Base-by-base conservation (phyloP, 169 alveolate species). In the Cryptosporidium muris region DNA sequence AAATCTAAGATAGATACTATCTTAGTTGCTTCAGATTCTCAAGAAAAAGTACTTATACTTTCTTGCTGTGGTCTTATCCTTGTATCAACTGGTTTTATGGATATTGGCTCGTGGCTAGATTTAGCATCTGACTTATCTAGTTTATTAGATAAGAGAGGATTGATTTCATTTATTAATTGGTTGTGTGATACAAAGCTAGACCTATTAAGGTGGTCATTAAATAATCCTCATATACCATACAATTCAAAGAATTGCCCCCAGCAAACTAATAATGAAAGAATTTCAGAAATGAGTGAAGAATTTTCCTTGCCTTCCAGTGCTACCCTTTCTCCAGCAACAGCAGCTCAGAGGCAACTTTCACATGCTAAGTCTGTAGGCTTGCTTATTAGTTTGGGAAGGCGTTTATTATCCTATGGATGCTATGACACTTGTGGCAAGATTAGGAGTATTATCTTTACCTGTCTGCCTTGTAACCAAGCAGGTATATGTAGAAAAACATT, bases 301-400 rank as follows among this genome's bases (percentile, higher is more conserved):
- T 36, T 5, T 6, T 25, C 48, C 1, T 36, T 9, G 9, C n/a
- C 40, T 3, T 25, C 37, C 38, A 5, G 8, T 6, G 38, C 51
- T 11, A 52, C 34, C 6, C 47, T 36, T 12, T 74, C 85, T 42
- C 85, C 85, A 4, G 38, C 85, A 25, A 54, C 45, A 43, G 85
- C 85, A 38, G 74, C 67, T 4, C 85, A 74, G 37, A 51, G 85
- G 4, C 85, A 74, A 47, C 85, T 74, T 42, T 66, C 85, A 12
- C 85, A 74, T n/a, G 85, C 85, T 45, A 74, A 74, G 14, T 74
- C 60, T 54, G 85, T 74, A 8, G 85, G 85, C 2, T n/a, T 74
- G 42, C 25, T 74, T 34, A 74, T 58, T 34, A 63, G 47, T 16
- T 12, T 74, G 3, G 40, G 48, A n/a, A 74, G 85, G 60, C 54